Conservation (phyloP, 2,329 filamentous ascomycete species). For the Hortaea sp. region DNA sequence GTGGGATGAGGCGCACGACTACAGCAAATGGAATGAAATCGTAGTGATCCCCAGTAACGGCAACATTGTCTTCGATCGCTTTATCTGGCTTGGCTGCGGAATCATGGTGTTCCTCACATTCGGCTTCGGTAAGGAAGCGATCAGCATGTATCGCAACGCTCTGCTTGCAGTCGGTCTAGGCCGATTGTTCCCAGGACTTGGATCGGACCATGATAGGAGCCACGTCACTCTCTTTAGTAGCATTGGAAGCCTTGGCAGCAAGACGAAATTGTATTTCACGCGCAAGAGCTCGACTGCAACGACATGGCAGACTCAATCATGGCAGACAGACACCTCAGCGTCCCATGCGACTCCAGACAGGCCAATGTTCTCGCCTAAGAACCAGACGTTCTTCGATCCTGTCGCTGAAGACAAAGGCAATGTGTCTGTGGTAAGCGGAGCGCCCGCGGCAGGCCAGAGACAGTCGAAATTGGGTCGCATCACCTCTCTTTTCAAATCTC, state of each 20-base stretch:
- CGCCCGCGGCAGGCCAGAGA: neutral
- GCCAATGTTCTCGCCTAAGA: constrained; percentile 12
- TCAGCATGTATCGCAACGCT: constrained; percentile 42
- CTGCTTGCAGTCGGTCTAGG: constrained; percentile 34
- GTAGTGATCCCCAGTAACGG: constrained; percentile 37
- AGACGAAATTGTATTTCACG: constrained; percentile 16
- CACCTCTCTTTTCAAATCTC: constrained; percentile 6
- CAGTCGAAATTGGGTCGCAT: constrained; percentile 1
- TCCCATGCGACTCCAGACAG: constrained; percentile 1
- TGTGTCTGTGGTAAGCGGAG: too few relatives aligned
- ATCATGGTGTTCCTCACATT: constrained; percentile 54
- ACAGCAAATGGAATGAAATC: constrained; percentile 38
- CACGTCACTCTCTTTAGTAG: constrained; percentile 7
- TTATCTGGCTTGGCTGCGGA: constrained; percentile 45
- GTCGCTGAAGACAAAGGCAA: constrained; percentile 8
- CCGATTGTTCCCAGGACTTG: constrained; percentile 13
- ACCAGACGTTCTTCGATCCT: constrained; percentile 12
- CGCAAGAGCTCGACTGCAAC: constrained; percentile 4
- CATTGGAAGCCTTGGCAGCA: constrained; percentile 16
- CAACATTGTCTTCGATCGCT: constrained; percentile 43
- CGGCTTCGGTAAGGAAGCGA: constrained; percentile 53
- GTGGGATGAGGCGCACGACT: constrained; percentile 45
- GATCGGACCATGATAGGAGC: constrained; percentile 1
- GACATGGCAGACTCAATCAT: constrained; percentile 1
- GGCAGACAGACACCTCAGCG: neutral